phyloP scores from a whole-genome alignment of 208 protist genomes.

The Leishmania tropica region DNA sequence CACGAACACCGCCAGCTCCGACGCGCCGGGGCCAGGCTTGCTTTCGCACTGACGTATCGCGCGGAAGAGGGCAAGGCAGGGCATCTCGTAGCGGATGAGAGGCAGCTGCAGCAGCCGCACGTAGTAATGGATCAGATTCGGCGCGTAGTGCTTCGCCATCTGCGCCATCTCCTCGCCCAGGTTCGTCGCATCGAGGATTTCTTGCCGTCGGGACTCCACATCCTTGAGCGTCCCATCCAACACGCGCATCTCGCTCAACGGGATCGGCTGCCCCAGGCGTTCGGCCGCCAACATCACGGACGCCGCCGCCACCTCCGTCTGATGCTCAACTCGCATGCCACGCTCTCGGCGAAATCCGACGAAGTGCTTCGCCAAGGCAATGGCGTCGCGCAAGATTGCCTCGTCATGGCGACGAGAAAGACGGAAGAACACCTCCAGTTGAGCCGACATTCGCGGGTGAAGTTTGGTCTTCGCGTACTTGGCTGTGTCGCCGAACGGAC shows the following conservation, averaged over 20 bases:
- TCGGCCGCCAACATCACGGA: slow-evolving; percentile 78
- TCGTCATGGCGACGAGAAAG: slow-evolving; percentile 46
- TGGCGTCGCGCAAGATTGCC: slow-evolving; percentile 41
- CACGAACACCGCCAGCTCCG: slow-evolving; percentile 36
- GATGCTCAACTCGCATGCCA: slow-evolving; percentile 47
- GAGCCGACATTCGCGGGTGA: slow-evolving; percentile 46
- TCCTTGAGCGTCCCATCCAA: slow-evolving; percentile 63
- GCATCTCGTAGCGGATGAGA: slow-evolving; percentile 53
- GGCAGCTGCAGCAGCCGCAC: slow-evolving; percentile 63
- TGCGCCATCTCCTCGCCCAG: slow-evolving; percentile 38
- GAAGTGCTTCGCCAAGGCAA: slow-evolving; percentile 52
- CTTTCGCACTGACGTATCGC: slow-evolving; percentile 31
- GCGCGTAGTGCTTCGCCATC: slow-evolving; percentile 37
- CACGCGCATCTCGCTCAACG: slow-evolving; percentile 59
- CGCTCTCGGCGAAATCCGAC: slow-evolving; percentile 58
- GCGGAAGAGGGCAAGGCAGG: slow-evolving; percentile 48
- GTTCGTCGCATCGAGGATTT: slow-evolving; percentile 47
- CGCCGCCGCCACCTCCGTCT: slow-evolving; percentile 60
- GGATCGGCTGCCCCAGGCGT: slow-evolving; percentile 53
- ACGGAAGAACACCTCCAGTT: slow-evolving; percentile 56
- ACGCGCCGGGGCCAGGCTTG: slow-evolving; percentile 1
- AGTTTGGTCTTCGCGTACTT: slow-evolving; percentile 47
- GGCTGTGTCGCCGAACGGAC: slow-evolving; percentile 15
- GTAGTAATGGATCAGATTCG: slow-evolving; percentile 64
- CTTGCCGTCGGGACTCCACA: slow-evolving; percentile 54